phyloP scores from a whole-genome alignment of 192 early-diverging fungal species.

The Coemansia sp. region DNA sequence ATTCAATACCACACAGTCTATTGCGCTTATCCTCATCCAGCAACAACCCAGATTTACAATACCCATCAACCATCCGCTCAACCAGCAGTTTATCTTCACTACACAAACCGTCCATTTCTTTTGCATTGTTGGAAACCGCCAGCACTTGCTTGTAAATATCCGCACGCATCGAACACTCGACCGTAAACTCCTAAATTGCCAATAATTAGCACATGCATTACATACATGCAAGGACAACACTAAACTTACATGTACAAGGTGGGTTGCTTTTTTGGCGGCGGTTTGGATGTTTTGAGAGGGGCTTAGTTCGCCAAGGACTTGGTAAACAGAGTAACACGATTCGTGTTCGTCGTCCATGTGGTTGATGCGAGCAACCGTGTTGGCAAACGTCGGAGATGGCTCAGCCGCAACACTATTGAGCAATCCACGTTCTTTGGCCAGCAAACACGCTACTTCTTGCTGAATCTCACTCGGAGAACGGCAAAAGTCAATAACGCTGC shows the following conservation, averaged over 20 bases:
- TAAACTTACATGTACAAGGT: slow-evolving; percentile 26
- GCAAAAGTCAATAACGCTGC: not conserved
- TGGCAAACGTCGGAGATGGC: slow-evolving; percentile 2
- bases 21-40: slow-evolving; percentile 56
- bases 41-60: slow-evolving; percentile 61
- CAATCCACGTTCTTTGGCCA: not conserved
- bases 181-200: not conserved
- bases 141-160: slow-evolving; percentile 58
- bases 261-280: slow-evolving; percentile 57
- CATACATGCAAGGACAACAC: not conserved
- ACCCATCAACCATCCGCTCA: slow-evolving; percentile 56
- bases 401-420: slow-evolving; percentile 1
- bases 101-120: slow-evolving; percentile 32
- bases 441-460: not conserved
- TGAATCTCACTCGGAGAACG: not conserved
- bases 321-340: not conserved
- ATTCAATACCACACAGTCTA: slow-evolving; percentile 55
- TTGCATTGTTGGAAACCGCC: slow-evolving; percentile 32
- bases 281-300: slow-evolving; percentile 56
- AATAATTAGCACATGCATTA: not conserved
- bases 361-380: not conserved
- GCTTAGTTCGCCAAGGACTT: slow-evolving; percentile 22
- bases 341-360: not conserved
- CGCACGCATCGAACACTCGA: slow-evolving; percentile 28
- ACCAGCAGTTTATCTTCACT: slow-evolving; percentile 61